Percentiles rank a stretch among this genome's conserved stretches.
Evolutionary conservation across 1,139 yeast species (phyloP).

Genomic region (Ogataea hybrid): DNA sequence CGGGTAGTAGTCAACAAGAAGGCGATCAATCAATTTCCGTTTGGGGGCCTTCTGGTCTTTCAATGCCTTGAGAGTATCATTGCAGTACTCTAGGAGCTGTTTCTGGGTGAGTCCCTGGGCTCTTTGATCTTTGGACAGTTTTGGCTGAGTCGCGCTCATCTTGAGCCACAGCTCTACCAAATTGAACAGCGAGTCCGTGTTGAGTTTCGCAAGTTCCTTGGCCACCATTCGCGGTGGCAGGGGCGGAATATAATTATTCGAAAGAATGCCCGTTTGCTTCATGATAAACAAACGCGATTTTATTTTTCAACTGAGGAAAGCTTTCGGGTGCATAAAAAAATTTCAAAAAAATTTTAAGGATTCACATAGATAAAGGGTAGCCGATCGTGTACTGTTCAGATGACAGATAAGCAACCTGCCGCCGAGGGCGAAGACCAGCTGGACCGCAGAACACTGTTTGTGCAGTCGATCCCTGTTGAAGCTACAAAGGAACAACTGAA

Average conservation of each 20-base stretch:
- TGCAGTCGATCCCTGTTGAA: conserved; percentile 75
- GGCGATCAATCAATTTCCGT: conserved; percentile 45
- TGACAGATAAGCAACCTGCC: conserved; percentile 1
- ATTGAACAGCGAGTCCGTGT: conserved; percentile 30
- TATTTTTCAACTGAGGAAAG: background rate
- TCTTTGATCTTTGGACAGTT: conserved; percentile 17
- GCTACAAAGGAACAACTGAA: conserved; percentile 81
- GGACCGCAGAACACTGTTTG: conserved; percentile 72
- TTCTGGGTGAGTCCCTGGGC: conserved; percentile 19
- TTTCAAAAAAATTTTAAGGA: conserved; percentile 7
- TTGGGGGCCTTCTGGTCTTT: conserved; percentile 35
- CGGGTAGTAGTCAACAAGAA: conserved; percentile 58
- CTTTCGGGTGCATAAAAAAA: background rate
- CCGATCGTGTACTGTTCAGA: background rate
- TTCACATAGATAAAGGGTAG: background rate
- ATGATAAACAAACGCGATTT: conserved; percentile 8
- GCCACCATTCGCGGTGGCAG: conserved; percentile 22
- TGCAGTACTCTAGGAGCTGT: conserved; percentile 18
- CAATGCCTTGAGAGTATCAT: conserved; percentile 12
- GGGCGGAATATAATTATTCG: conserved; percentile 32
- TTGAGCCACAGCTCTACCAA: conserved; percentile 32
- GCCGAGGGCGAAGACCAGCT: conserved; percentile 32
- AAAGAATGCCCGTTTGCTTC: conserved; percentile 30
- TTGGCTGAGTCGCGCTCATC: conserved; percentile 30
- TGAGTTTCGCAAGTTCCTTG: conserved; percentile 26